Base-by-base conservation (phyloP, 352 stramenopile species). In the Phytophthora litchii region DNA sequence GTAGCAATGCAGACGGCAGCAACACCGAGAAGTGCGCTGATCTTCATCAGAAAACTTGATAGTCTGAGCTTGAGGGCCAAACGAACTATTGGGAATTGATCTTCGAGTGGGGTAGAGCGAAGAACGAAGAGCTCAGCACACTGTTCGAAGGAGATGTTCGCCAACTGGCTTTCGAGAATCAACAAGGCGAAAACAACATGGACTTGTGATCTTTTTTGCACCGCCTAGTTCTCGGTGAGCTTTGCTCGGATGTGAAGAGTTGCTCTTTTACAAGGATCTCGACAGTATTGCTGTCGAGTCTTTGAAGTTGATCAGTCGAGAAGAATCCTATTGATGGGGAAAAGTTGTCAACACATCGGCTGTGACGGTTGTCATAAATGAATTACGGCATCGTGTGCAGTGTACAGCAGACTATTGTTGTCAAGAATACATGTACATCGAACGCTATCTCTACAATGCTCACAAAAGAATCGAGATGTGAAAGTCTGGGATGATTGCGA, bases 151-250 rank as follows among this genome's bases (percentile, higher is more conserved):
- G 23, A 27, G 38, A 17, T 45, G n/a, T 31, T 45, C 10, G 3
- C 17, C 44, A 52, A 52, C 44, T 52, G 44, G 44, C 32, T 52
- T 52, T 41, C 27, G 7, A 27, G 44, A 53, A 34, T 10, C 41
- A 48, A 20, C 5, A 20, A 43, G 16, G 14, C 37, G 37, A 19
- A 43, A 27, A 23, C 37, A 23, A 43, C 9, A 3, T 13, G 14
- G 14, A 11, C 6, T 23, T 21, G n/a, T 20, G 35, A 14, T 41
- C 35, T 8, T 29, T 42, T 48, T 48, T 20, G 23, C 23, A 35
- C 13, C 20, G 3, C 20, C 41, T 48, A 21, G 41, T 35, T 19
- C 21, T 48, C 13, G 12, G 41, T 23, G 21, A 48, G 21, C 41
- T 48, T 35, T 48, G 23, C 14, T 32, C 6, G 41, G 41, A 48